Evolutionary conservation across 495 filamentous ascomycete species (phyloP), one percentile per base, ranked within the genome.

Genomic region (Hypoxylon rickii): DNA sequence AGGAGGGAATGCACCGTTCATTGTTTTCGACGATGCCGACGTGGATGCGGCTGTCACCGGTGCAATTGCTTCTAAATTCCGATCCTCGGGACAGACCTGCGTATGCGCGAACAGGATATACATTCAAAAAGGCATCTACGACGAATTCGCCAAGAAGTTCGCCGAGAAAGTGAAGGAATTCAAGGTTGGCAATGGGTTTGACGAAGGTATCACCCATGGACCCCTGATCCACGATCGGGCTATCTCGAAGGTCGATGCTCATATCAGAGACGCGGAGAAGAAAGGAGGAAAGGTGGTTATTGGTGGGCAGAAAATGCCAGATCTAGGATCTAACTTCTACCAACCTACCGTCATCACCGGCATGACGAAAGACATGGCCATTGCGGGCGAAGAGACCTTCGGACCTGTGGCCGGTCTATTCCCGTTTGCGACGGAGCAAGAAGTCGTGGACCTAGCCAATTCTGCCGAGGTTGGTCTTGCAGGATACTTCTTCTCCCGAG

Each of bases 11-110:
- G 88, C 90, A 0, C 91, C 92, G 1, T 95, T 96, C 74, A 95
- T 96, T 46, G 89, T 96, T 13, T 96, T 96, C 60, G 88, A 95
- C 48, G 91, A 96, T 63, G 89, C 91, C 24, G 88, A 96, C 65
- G 71, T 96, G 31, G 88, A 90, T 50, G 71, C 75, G 0, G 91
- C 91, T 3, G 87, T 96, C 4, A 76, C 81, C 0, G 92, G 89
- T 5, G 89, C 88, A 6, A 78, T 96, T 40, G 69, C 83, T 19
- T 86, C 79, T 65, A 96, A 96, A 70, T 96, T 96, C 83, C 83
- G 91, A 20, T 86, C 84, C 36, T 91, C 88, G 0, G 92, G 91
- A 8, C 91, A 96, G 73, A 96, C 91, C 0, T 96, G 91, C 65
- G 90, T 96, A 15, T 94, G 90, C 58, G 90, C 90, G 21, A 96